Conservation (phyloP, 75 land plant genomes). For the Sequoiadendron giganteum region DNA sequence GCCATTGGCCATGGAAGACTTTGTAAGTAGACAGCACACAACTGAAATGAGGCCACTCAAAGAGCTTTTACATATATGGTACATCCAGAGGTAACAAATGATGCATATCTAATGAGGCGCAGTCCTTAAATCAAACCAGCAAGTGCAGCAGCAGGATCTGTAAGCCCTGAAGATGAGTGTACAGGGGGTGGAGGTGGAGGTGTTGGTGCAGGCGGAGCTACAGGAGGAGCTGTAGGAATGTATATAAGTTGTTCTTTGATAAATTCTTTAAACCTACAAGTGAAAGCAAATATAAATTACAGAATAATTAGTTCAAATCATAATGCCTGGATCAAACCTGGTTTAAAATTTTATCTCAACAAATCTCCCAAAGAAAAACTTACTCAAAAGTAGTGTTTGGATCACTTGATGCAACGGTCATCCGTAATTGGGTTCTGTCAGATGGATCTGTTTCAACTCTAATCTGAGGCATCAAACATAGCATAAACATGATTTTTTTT, state of each 20-base stretch:
- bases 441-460: constrained; percentile 98
- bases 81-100: constrained; percentile 2
- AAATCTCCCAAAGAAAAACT: constrained; percentile 11
- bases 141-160: constrained; percentile 89
- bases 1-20: background rate
- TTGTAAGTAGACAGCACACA: constrained; percentile 16
- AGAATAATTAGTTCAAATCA: background rate
- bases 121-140: constrained; percentile 66
- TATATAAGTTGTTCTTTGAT: constrained; percentile 85
- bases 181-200: constrained; percentile 29
- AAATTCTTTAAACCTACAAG: constrained; percentile 84
- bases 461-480: constrained; percentile 40
- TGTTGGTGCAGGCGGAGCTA: constrained; percentile 29
- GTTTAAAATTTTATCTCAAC: background rate
- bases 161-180: constrained; percentile 29
- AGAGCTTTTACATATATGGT: constrained; percentile 10
- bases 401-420: constrained; percentile 93
- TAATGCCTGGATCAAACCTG: background rate
- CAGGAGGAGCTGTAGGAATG: constrained; percentile 39
- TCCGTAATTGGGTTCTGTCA: constrained; percentile 89
- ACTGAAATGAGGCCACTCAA: constrained; percentile 13
- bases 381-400: constrained; percentile 83
- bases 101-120: background rate
- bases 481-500: background rate
- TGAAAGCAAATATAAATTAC: background rate